Evolutionary conservation across 441 rosid genomes (phyloP).

Genomic region (Populus tomentosa): DNA sequence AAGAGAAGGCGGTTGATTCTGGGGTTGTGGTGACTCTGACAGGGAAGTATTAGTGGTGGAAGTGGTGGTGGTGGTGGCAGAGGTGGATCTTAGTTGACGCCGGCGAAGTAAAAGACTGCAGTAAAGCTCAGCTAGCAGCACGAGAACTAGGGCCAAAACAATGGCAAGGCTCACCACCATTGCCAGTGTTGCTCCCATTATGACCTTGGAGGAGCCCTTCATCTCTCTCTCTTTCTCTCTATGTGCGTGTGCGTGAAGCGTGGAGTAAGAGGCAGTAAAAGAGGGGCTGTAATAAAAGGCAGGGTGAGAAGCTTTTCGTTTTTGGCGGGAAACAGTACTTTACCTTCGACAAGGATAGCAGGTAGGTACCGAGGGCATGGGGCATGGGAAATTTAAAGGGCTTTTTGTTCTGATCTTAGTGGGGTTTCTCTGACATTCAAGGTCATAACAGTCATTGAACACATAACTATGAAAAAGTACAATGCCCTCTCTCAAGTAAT

Average conservation of each 20-base stretch:
- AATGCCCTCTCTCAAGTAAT: too few species aligned
- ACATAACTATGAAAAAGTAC: neutral
- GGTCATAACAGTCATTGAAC: neutral
- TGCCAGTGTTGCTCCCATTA: constrained; percentile 77
- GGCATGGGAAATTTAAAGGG: constrained; percentile 16
- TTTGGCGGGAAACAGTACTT: constrained; percentile 57
- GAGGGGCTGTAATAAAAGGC: constrained; percentile 21
- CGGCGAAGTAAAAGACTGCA: constrained; percentile 73
- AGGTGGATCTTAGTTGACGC: constrained; percentile 23
- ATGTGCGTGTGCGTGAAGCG: neutral
- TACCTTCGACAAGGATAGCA: constrained; percentile 21
- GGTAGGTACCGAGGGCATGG: constrained; percentile 16
- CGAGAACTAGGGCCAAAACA: constrained; percentile 61
- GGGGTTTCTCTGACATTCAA: constrained; percentile 1
- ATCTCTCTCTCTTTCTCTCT: constrained; percentile 36
- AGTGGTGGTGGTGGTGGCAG: constrained; percentile 13
- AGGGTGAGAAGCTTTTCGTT: neutral
- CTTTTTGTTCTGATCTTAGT: constrained; percentile 10
- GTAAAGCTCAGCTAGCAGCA: constrained; percentile 77
- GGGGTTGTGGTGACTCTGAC: constrained; percentile 16
- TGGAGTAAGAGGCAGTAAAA: neutral
- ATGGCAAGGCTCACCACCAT: constrained; percentile 76
- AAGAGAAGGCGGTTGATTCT: constrained; percentile 27
- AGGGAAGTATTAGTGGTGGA: constrained; percentile 12
- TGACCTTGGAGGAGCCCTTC: constrained; percentile 75